Evolutionary conservation across 2,329 filamentous ascomycete genomes (phyloP), one percentile per base, ranked within the genome.

Genomic region (Fusarium pseudocircinatum): DNA sequence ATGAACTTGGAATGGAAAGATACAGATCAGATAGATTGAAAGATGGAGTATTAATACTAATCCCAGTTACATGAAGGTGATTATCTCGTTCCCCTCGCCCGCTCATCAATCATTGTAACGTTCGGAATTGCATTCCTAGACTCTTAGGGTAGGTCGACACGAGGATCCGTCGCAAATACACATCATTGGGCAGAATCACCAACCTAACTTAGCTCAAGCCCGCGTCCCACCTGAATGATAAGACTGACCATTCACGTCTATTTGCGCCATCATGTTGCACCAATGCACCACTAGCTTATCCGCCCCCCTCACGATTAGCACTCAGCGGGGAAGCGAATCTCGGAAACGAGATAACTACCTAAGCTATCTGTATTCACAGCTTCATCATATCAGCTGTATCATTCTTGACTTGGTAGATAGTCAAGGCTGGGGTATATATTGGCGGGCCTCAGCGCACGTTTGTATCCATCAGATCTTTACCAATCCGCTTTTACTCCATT

Each of bases 61-160:
- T 9, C 2, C 2, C 4, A 1, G 13, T 6, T 7, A 5, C 20
- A 18, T 4, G 6, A 11, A 14, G 6, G 2, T 1, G 10, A 53
- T 30, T 6, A 40, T 30, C 11, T 14, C 4, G 20, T 7, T 42
- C 24, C 20, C 3, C 26, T 42, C 34, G 6, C 6, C 50, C 26
- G 34, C 26, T 37, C 10, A 5, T 16, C 2, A 20, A 22, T 24
- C 8, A 15, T 10, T 9, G 9, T 16, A 7, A 30, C 6, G 7
- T 11, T 54, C 50, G 36, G 50, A 54, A 54, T 42, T 54, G 24
- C 34, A 42, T 54, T 54, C 50, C 50, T 54, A n/a, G 20, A 30
- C 36, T 40, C 36, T 42, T 30, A n/a, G 26, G 24, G 34, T 40
- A 40, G 36, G 34, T 54, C 36, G 26, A 42, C 50, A 2, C 50